phyloP scores from a whole-genome alignment of 2,329 filamentous ascomycete species.

The Aspergillus brasiliensis region DNA sequence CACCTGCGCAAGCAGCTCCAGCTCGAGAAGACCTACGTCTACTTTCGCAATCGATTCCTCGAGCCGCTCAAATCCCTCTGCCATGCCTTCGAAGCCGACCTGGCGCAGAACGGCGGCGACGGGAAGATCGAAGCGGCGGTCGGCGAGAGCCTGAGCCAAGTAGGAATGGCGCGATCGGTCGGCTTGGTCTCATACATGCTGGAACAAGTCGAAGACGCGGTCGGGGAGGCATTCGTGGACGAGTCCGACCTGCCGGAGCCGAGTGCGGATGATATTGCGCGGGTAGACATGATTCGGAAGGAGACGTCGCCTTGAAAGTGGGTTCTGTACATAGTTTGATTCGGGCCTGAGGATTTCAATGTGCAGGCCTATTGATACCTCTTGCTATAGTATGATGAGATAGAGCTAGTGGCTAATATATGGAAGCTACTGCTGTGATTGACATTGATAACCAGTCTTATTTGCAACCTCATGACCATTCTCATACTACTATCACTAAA shows the following conservation, averaged over 20 bases:
- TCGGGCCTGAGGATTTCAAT: not conserved
- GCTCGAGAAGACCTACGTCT: conserved; percentile 41
- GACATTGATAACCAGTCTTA: no score
- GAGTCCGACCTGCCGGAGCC: conserved; percentile 32
- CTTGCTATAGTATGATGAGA: not conserved
- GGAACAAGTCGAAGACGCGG: conserved; percentile 39
- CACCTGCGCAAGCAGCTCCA: conserved; percentile 51
- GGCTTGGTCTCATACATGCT: conserved; percentile 35
- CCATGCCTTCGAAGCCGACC: conserved; percentile 35
- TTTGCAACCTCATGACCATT: no score
- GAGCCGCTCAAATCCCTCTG: conserved; percentile 36
- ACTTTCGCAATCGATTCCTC: conserved; percentile 37
- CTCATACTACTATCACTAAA: no score
- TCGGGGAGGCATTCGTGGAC: conserved; percentile 32
- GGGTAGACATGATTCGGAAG: conserved; percentile 30
- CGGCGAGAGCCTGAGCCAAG: conserved; percentile 36
- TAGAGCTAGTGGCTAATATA: not conserved
- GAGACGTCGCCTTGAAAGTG: conserved; percentile 18
- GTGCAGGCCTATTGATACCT: conserved; percentile 3
- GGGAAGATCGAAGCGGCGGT: conserved; percentile 38
- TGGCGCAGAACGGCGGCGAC: conserved; percentile 38
- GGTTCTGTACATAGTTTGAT: not conserved
- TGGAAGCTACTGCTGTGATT: no score
- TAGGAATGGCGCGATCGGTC: conserved; percentile 40
- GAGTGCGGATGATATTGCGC: conserved; percentile 32